Evolutionary conservation across 2,329 filamentous ascomycete genomes (phyloP), one percentile per base, ranked within the genome.

Genomic region (Alternaria postmessia): DNA sequence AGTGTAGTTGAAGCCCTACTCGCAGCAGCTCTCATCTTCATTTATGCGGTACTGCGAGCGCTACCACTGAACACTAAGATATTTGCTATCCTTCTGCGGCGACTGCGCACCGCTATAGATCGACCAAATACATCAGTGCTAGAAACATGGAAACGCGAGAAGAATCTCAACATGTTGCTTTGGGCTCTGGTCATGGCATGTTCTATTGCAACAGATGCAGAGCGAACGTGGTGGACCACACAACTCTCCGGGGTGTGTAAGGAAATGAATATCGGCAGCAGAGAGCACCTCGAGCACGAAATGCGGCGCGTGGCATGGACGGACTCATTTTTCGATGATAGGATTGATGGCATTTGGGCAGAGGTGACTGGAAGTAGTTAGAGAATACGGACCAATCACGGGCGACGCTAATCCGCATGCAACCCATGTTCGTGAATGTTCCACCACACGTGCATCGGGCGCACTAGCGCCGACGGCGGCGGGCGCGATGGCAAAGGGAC

Each of bases 241-340:
- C 57, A 41, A 38, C 54, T 73, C 5, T 60, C 43, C 1, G 58
- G 60, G 57, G 64, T 18, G 42, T 69, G 39, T 70, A 16, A 51
- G 18, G 3, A 48, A 63, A 5, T 28, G 30, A 18, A 32, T 0
- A 14, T 59, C 8, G 16, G n/a, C 20, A 57, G 39, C 7, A 41
- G 47, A 41, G 32, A 22, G 4, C 64, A 63, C 8, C 49, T 73
- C 3, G 54, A 67, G 46, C 36, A n/a, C 26, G 24, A 24, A 3
- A 42, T 74, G 52, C 53, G 59, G 42, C 47, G 57, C 24, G 64
- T 73, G 1, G 69, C 70, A n/a, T 74, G 69, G 70, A 68, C 66
- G 5, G 68, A 73, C 49, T 24, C 51, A 0, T 66, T 63, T 39
- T 71, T 73, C 41, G 53, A 52, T 14, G 54, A 51, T 28, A 51